Percentiles rank a stretch among this genome's conserved stretches.
These are phyloP conservation scores for Nakazawaea sp. DNA, from an alignment of 805 yeast species.

Conservation along the genomic window DNA sequence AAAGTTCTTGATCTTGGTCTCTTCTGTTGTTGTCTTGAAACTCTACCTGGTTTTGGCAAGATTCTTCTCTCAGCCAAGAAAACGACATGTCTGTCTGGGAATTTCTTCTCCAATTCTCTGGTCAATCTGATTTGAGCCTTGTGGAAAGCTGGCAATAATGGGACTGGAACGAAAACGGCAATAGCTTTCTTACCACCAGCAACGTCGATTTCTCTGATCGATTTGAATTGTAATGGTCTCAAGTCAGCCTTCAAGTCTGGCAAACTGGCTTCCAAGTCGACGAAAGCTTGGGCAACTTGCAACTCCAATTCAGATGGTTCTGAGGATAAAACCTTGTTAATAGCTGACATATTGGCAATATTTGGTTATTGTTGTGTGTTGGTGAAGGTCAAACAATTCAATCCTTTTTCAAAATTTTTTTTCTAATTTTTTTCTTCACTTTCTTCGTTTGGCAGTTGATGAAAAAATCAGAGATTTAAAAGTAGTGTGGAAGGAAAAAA, in stretches of 20 bases:
- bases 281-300: constrained; percentile 98
- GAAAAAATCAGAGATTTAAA: too few relatives aligned
- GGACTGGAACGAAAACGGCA: constrained; percentile 97
- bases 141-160: constrained; percentile 89
- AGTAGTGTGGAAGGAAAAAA: too few relatives aligned
- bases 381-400: too few relatives aligned
- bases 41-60: constrained; percentile 98
- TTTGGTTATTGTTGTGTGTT: too few relatives aligned
- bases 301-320: constrained; percentile 98
- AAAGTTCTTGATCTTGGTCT: constrained; percentile 99
- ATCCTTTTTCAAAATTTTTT: too few relatives aligned
- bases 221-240: constrained; percentile 97
- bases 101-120: constrained; percentile 99
- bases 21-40: constrained; percentile 91
- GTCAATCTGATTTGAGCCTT: constrained; percentile 95
- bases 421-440: too few relatives aligned
- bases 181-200: constrained; percentile 98
- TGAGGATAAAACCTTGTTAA: constrained; percentile 89
- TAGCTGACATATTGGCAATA: constrained; percentile 76
- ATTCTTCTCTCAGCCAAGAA: constrained; percentile 99
- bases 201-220: constrained; percentile 97
- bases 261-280: constrained; percentile 90
- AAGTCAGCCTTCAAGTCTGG: constrained; percentile 96
- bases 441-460: too few relatives aligned
- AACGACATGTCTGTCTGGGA: constrained; percentile 99